These are phyloP conservation scores for Cyberlindnera galapagoensis DNA, from an alignment of 805 yeast species.

Conservation along the genomic window DNA sequence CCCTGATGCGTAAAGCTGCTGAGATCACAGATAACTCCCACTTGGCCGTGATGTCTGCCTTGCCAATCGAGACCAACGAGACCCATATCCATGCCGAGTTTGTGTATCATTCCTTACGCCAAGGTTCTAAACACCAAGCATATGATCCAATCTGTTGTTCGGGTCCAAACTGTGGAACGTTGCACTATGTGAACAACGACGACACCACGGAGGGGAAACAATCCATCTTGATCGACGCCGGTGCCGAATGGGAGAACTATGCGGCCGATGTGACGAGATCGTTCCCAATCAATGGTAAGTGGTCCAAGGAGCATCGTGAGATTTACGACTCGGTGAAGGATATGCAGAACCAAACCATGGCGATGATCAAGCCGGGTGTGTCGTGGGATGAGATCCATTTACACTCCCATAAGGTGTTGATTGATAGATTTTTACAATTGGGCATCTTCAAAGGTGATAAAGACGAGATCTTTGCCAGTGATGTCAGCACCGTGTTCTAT, in stretches of 20 bases:
- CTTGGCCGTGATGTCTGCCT: slow-evolving; percentile 85
- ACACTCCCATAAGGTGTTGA: slow-evolving; percentile 70
- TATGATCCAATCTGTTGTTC: slow-evolving; percentile 96
- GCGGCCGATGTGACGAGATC: slow-evolving; percentile 93
- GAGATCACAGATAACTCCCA: slow-evolving; percentile 84
- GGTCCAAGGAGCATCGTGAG: slow-evolving; percentile 81
- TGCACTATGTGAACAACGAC: slow-evolving; percentile 85
- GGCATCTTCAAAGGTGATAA: slow-evolving; percentile 66
- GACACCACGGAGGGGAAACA: slow-evolving; percentile 50
- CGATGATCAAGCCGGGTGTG: slow-evolving; percentile 72
- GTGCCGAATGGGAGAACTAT: slow-evolving; percentile 94
- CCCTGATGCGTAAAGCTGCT: slow-evolving; percentile 72
- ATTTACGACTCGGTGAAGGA: slow-evolving; percentile 73
- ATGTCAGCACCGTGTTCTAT: slow-evolving; percentile 71
- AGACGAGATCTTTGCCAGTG: slow-evolving; percentile 63
- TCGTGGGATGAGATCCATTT: slow-evolving; percentile 82
- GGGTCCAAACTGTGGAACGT: slow-evolving; percentile 85
- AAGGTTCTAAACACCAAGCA: slow-evolving; percentile 83
- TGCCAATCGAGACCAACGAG: slow-evolving; percentile 82
- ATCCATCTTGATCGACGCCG: slow-evolving; percentile 85
- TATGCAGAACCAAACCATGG: slow-evolving; percentile 76
- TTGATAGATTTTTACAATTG: slow-evolving; percentile 59
- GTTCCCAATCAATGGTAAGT: slow-evolving; percentile 86
- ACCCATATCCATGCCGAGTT: slow-evolving; percentile 95
- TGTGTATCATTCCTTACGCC: slow-evolving; percentile 86